Evolutionary conservation across 257 asterid genomes (phyloP).

Genomic region (Echites panduratus): DNA sequence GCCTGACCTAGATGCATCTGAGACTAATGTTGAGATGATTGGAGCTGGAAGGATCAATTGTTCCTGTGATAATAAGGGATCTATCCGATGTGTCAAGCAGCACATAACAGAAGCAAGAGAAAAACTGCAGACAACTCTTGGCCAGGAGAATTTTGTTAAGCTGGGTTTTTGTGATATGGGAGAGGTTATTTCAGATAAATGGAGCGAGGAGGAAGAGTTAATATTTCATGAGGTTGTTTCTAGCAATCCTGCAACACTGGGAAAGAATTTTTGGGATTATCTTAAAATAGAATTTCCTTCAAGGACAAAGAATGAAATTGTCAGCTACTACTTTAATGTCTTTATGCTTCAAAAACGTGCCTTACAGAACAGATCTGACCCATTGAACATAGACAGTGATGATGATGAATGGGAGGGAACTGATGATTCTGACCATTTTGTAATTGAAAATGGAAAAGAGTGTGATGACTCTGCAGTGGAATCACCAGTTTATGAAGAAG

Average conservation of each 20-base stretch:
- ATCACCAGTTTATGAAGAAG: constrained; percentile 18
- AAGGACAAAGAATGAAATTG: constrained; percentile 29
- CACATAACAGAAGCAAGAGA: constrained; percentile 32
- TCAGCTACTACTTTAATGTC: constrained; percentile 38
- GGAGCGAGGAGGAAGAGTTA: constrained; percentile 34
- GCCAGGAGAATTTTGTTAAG: constrained; percentile 24
- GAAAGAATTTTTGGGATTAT: constrained; percentile 33
- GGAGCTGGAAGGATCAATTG: constrained; percentile 31
- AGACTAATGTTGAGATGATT: constrained; percentile 9
- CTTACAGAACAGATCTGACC: constrained; percentile 34
- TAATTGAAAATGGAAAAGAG: constrained; percentile 16
- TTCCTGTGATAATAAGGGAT: constrained; percentile 32
- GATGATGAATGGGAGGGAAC: constrained; percentile 31
- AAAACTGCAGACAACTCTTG: constrained; percentile 24
- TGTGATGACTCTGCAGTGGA: constrained; percentile 25
- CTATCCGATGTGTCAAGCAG: constrained; percentile 26
- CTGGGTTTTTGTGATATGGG: constrained; percentile 36
- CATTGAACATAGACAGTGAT: constrained; percentile 32
- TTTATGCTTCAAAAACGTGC: constrained; percentile 34
- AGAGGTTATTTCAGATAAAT: constrained; percentile 29
- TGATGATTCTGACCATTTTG: constrained; percentile 18
- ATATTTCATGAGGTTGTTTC: constrained; percentile 30
- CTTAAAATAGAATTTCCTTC: constrained; percentile 30
- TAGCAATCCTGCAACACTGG: constrained; percentile 24
- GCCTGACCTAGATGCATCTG: constrained; percentile 17